A percentile compares a stretch with the other conserved stretches of the same genome.
phyloP scores from a whole-genome alignment of 1,139 yeast species.

The Sugiyamaella japonica region DNA sequence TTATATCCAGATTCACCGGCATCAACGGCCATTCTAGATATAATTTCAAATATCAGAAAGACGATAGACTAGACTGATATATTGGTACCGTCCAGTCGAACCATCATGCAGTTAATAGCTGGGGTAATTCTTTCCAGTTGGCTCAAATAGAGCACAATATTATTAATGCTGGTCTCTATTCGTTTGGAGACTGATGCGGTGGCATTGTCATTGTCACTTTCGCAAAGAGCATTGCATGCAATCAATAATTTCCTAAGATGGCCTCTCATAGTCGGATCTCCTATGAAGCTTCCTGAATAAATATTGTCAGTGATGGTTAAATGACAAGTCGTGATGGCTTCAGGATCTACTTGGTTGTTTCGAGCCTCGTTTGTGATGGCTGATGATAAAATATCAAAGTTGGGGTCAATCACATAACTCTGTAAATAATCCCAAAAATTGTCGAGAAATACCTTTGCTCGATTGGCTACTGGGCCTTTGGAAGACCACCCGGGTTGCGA shows the following conservation, averaged over 20 bases:
- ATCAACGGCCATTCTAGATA: slow-evolving; percentile 77
- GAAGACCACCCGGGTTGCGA: not conserved
- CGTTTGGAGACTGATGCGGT: not conserved
- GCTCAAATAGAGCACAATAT: slow-evolving; percentile 5
- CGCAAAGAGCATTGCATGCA: slow-evolving; percentile 13
- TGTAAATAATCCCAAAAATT: slow-evolving; percentile 33
- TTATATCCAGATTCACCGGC: slow-evolving; percentile 92
- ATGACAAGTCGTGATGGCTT: slow-evolving; percentile 23
- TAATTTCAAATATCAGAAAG: slow-evolving; percentile 47
- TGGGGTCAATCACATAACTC: slow-evolving; percentile 24
- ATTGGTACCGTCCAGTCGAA: slow-evolving; percentile 8
- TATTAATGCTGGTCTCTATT: not conserved
- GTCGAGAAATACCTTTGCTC: slow-evolving; percentile 29
- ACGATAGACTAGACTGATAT: slow-evolving; percentile 11
- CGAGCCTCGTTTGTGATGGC: slow-evolving; percentile 11
- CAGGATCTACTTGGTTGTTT: slow-evolving; percentile 24
- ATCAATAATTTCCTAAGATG: slow-evolving; percentile 22
- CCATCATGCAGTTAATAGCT: slow-evolving; percentile 12
- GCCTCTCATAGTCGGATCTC: slow-evolving; percentile 19
- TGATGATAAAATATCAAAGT: slow-evolving; percentile 15
- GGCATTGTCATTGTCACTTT: not conserved
- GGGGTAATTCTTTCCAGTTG: slow-evolving; percentile 10
- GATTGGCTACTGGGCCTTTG: slow-evolving; percentile 5
- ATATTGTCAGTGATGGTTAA: slow-evolving; percentile 19
- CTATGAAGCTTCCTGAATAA: slow-evolving; percentile 23